Evolutionary conservation across 2,329 filamentous ascomycete genomes (phyloP).

Genomic region (Graphilbum fragrans): DNA sequence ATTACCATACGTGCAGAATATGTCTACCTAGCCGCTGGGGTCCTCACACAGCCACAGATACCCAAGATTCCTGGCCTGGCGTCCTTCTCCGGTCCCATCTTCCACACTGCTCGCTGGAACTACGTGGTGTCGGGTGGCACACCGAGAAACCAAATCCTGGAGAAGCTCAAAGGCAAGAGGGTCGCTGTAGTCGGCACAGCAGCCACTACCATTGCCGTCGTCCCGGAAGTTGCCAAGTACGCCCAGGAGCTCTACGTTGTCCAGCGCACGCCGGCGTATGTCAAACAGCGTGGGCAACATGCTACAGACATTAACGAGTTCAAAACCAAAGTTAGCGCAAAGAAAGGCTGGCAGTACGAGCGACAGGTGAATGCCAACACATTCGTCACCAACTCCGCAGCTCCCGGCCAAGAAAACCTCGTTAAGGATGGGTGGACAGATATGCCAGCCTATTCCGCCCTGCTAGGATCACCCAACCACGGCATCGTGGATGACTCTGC

Average conservation of each 20-base stretch:
- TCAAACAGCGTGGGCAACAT: constrained; percentile 24
- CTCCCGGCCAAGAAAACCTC: constrained; percentile 24
- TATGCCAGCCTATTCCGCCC: constrained; percentile 21
- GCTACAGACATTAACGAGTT: constrained; percentile 28
- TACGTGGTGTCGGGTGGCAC: constrained; percentile 23
- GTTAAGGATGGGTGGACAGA: constrained; percentile 37
- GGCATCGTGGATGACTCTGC: neutral
- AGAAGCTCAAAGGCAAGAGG: constrained; percentile 31
- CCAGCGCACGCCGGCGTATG: constrained; percentile 38
- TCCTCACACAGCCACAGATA: constrained; percentile 25
- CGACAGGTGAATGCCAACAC: constrained; percentile 31
- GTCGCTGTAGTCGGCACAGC: constrained; percentile 39
- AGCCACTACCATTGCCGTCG: constrained; percentile 32
- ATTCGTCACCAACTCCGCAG: constrained; percentile 19
- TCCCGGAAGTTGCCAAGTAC: constrained; percentile 31
- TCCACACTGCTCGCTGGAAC: constrained; percentile 49
- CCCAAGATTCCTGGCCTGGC: constrained; percentile 42
- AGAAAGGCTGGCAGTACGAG: constrained; percentile 35
- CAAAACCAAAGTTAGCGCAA: constrained; percentile 13
- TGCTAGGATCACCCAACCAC: constrained; percentile 15
- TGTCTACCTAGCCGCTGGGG: constrained; percentile 24
- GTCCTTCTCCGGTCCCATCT: constrained; percentile 45
- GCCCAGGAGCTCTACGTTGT: constrained; percentile 41
- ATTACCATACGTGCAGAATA: constrained; percentile 23
- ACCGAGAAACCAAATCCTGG: constrained; percentile 23